Evolutionary conservation across 345 rosid genomes (phyloP), one percentile per base, ranked within the genome.

Genomic region (Citrus trifoliata): DNA sequence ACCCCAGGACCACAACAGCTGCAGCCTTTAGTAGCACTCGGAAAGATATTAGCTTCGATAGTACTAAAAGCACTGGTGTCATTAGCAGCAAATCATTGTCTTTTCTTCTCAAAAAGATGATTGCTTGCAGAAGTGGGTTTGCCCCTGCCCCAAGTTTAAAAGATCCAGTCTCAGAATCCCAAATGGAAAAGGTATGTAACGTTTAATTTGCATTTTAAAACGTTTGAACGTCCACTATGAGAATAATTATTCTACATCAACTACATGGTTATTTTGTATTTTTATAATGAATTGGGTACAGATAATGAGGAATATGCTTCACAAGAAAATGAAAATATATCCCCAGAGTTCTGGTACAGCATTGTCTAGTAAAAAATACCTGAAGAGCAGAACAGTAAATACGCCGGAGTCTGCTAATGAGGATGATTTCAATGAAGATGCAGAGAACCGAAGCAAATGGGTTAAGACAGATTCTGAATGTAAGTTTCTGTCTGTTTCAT

Each of bases 391-490:
- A 40, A 16, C 58, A 53, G 55, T 14, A 56, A 83, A 78, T 4
- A 82, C 78, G 58, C 67, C 74, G 25, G 53, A 65, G 25, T 70
- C 75, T 27, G 77, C 37, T 24, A 60, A 78, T 48, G 86, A 80
- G 71, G 88, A 86, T 58, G 86, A 83, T 21, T 75, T 22, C 24
- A 69, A 60, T n/a, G 80, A 85, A 58, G 86, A 83, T 66, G 83
- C 72, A 2, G 85, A 78, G 13, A 86, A 82, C 27, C 85, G 86
- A 75, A 87, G 83, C 69, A 94, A 88, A 87, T 94, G 97, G 98
- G 93, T 86, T 66, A 94, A 82, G 86, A 91, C 95, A 21, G 97
- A 94, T 87, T 94, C 97, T 30, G 92, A 93, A 85, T 93, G 98
- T 91, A 83, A 86, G 95, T 82, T 67, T 25, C 18, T 40, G 46